These are phyloP conservation scores for Talaromyces ruber DNA, from an alignment of 495 filamentous ascomycete species.

Conservation along the genomic window DNA sequence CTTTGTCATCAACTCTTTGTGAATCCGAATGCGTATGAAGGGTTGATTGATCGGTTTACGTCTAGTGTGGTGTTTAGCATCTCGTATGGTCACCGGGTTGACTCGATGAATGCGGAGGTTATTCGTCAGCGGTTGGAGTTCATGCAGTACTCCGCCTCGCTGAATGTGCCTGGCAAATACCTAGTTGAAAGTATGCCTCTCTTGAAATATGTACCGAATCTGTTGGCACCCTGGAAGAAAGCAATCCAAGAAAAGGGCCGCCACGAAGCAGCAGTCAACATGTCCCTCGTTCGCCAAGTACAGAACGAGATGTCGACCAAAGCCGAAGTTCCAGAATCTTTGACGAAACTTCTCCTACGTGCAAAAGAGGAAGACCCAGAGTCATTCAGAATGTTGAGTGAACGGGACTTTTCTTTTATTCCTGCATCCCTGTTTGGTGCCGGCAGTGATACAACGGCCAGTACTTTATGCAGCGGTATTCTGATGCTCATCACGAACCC, in stretches of 20 bases:
- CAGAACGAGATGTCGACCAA: conserved; percentile 8
- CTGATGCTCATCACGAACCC: conserved; percentile 45
- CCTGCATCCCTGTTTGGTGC: conserved; percentile 42
- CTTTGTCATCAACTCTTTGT: conserved; percentile 22
- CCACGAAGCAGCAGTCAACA: conserved; percentile 8
- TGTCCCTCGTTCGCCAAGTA: conserved; percentile 9
- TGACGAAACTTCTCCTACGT: conserved; percentile 24
- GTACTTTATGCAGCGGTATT: conserved; percentile 51
- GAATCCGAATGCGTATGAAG: conserved; percentile 12
- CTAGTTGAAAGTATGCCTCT: conserved; percentile 18
- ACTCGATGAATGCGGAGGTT: conserved; percentile 11
- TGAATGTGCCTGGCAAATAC: conserved; percentile 14
- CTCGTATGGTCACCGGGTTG: conserved; percentile 22
- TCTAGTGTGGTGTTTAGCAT: conserved; percentile 20
- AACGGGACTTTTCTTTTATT: conserved; percentile 37
- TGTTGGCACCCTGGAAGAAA: conserved; percentile 20
- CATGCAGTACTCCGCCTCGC: conserved; percentile 14
- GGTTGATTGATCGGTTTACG: conserved; percentile 15
- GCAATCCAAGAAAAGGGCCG: conserved; percentile 12
- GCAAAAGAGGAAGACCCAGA: conserved; percentile 24
- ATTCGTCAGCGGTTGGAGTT: conserved; percentile 13
- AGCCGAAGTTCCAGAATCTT: conserved; percentile 12
- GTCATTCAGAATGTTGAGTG: conserved; percentile 21
- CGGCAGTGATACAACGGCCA: conserved; percentile 56
- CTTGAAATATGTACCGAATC: conserved; percentile 17